phyloP scores from a whole-genome alignment of 129 eudicot genomes.

The Kitagawia praeruptora region DNA sequence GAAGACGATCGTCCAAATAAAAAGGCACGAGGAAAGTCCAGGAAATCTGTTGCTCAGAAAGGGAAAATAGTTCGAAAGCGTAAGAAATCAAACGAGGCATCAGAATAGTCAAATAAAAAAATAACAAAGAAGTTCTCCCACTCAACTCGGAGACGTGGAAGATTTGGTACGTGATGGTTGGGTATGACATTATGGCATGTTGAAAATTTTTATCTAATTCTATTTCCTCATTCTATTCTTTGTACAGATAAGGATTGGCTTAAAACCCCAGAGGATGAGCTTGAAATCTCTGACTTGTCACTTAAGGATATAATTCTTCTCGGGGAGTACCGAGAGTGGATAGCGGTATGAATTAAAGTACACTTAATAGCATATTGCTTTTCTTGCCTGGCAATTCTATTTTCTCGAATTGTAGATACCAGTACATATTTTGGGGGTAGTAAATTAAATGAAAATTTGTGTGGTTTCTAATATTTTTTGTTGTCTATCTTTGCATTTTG shows the following conservation, averaged over 20 bases:
- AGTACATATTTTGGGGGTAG: background rate
- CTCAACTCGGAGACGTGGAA: slow-evolving; percentile 52
- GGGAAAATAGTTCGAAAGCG: slow-evolving; percentile 54
- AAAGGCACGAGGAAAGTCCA: slow-evolving; percentile 28
- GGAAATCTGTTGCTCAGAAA: slow-evolving; percentile 39
- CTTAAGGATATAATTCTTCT: slow-evolving; percentile 59
- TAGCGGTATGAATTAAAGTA: slow-evolving; percentile 30
- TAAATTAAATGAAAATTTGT: background rate
- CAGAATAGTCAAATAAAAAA: slow-evolving; percentile 26
- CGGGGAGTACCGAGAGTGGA: slow-evolving; percentile 64
- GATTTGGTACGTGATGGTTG: slow-evolving; percentile 50
- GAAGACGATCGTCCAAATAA: slow-evolving; percentile 38
- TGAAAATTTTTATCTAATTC: background rate
- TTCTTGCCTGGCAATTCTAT: background rate
- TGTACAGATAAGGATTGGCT: slow-evolving; percentile 52
- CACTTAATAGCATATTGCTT: background rate
- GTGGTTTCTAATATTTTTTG: slow-evolving; percentile 11
- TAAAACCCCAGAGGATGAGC: slow-evolving; percentile 59
- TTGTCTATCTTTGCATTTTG: slow-evolving; percentile 1
- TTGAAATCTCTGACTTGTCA: slow-evolving; percentile 43
- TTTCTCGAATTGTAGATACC: background rate
- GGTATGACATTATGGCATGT: background rate
- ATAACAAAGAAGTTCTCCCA: slow-evolving; percentile 68
- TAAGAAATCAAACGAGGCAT: slow-evolving; percentile 40
- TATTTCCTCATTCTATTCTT: background rate